Evolutionary conservation across 345 rosid genomes (phyloP), one percentile per base, ranked within the genome.

Genomic region (Melaleuca alternifolia): DNA sequence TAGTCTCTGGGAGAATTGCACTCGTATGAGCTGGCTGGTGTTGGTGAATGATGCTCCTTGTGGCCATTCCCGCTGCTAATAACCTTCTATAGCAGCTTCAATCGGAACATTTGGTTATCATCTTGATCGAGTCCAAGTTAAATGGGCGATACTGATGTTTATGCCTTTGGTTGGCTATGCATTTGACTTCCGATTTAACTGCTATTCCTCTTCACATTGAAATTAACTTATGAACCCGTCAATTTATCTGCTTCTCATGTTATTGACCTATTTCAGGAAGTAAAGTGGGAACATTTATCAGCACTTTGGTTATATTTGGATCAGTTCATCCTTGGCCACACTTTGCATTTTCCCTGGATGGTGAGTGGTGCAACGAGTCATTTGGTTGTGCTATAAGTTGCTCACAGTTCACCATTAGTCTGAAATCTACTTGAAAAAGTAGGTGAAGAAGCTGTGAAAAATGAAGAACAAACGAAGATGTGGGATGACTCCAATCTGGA

Each of bases 391-490:
- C 37, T 50, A 26, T 41, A 18, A n/a, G 33, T 54, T 75, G 50
- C 84, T 56, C 57, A 48, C 57, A 48, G 81, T 77, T 52, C 75
- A 11, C 56, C 50, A 41, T 83, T 44, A 23, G 56, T 77, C 46
- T 71, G 51, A 84, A 28, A 83, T 87, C 46, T 87, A 51, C 48
- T 30, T 82, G 51, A 48, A 71, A 46, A 71, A 86, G 90, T 75
- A 91, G 93, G 90, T 75, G 88, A 71, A 30, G 90, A 90, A 48
- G 71, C 91, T 85, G 89, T 61, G 86, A 76, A 88, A 51, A 92
- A 87, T 88, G 87, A 84, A 52, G 76, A 87, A 83, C 81, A 16
- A 54, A 51, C n/a, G 65, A 86, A 88, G 11, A 81, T 59, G 76
- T 82, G 33, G 5, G 90, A 59, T 85, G 88, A 79, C 50, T 83